Percentiles rank a stretch among this genome's conserved stretches.
These are phyloP conservation scores for Arxiozyma telluris DNA, from an alignment of 1,139 yeast species.

Conservation along the genomic window DNA sequence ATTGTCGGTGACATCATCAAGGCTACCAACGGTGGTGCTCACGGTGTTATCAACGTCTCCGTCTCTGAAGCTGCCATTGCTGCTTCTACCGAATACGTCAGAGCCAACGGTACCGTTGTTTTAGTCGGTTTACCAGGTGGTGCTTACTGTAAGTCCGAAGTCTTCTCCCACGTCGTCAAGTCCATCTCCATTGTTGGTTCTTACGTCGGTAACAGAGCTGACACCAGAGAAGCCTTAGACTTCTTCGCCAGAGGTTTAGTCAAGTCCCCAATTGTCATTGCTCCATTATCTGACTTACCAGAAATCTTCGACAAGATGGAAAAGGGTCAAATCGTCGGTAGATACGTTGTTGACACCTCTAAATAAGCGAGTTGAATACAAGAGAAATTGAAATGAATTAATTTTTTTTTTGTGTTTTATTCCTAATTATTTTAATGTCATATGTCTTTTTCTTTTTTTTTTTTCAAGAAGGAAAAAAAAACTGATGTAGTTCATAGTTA, in stretches of 20 bases:
- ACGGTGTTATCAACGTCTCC: slow-evolving; percentile 73
- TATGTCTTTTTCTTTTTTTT: neutral
- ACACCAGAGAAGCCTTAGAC: slow-evolving; percentile 59
- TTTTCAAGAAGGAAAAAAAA: too few species aligned
- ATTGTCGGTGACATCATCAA: slow-evolving; percentile 44
- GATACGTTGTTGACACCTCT: slow-evolving; percentile 55
- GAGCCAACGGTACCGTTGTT: slow-evolving; percentile 70
- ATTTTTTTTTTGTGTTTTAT: neutral
- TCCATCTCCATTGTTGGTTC: slow-evolving; percentile 52
- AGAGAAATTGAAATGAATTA: neutral
- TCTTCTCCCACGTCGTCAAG: slow-evolving; percentile 49
- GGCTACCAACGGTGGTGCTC: slow-evolving; percentile 69
- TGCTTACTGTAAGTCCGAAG: slow-evolving; percentile 51
- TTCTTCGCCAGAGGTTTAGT: slow-evolving; percentile 57
- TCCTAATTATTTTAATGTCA: neutral
- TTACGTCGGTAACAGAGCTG: slow-evolving; percentile 67
- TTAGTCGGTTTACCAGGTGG: slow-evolving; percentile 74
- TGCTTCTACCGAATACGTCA: slow-evolving; percentile 59
- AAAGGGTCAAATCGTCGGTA: slow-evolving; percentile 52
- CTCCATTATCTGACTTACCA: slow-evolving; percentile 49
- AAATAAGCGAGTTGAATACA: slow-evolving; percentile 9
- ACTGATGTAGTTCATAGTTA: too few species aligned
- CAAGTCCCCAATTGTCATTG: slow-evolving; percentile 52
- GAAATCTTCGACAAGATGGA: slow-evolving; percentile 50
- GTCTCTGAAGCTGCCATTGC: slow-evolving; percentile 66